A percentile compares a stretch with the other conserved stretches of the same genome.
Conservation (phyloP, 1,284 basidiomycete species). For the Thecaphora frezii region DNA sequence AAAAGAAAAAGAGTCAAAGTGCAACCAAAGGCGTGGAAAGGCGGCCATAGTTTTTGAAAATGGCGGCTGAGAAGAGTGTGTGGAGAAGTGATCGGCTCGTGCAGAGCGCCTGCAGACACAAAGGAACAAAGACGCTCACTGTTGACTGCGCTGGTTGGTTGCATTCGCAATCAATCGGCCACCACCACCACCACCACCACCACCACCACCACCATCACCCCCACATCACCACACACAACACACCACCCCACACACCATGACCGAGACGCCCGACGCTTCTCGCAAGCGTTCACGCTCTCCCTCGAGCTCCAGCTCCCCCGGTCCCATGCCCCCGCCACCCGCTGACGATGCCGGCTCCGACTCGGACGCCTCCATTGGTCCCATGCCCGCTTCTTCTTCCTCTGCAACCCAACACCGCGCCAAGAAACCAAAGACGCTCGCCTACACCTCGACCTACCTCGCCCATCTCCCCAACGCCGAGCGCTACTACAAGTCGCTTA, state of each 20-base stretch:
- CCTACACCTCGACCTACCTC: constrained; percentile 80
- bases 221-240: background rate
- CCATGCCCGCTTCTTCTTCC: constrained; percentile 5
- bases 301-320: background rate
- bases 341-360: background rate
- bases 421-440: constrained; percentile 59
- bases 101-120: background rate
- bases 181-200: too few species aligned
- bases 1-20: constrained; percentile 2
- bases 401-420: constrained; percentile 66
- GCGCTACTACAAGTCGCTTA: constrained; percentile 95
- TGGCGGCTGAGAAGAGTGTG: background rate
- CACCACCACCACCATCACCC: background rate
- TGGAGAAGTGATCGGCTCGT: constrained; percentile 3
- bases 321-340: background rate
- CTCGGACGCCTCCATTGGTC: constrained; percentile 12
- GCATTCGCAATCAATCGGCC: too few species aligned
- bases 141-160: too few species aligned
- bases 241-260: background rate
- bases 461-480: constrained; percentile 88
- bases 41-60: background rate
- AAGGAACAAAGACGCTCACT: too few species aligned
- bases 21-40: background rate
- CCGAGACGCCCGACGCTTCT: background rate
- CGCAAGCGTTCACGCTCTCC: background rate